Percentiles rank a stretch among this genome's conserved stretches.
Evolutionary conservation across 306 rosid species (phyloP).

Genomic region (Pyrus bretschneideri): DNA sequence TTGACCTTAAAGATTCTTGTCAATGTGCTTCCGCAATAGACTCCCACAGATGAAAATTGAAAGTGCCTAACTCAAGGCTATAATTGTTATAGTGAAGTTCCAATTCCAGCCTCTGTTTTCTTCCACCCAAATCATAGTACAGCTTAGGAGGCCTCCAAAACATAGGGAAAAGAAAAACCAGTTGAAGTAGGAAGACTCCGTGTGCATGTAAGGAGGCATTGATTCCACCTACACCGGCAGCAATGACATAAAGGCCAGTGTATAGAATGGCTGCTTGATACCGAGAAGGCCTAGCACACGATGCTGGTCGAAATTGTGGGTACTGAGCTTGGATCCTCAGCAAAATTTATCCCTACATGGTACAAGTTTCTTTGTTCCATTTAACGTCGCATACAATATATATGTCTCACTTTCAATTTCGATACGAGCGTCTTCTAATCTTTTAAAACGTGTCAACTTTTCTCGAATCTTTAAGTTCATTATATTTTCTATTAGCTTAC

Average conservation of each 20-base stretch:
- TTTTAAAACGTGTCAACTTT: too few relatives aligned
- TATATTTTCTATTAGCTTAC: too few relatives aligned
- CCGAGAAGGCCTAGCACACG: neutral
- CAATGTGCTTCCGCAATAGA: constrained; percentile 23
- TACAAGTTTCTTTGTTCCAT: neutral
- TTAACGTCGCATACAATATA: neutral
- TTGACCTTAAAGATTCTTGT: constrained; percentile 23
- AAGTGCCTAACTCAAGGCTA: constrained; percentile 10
- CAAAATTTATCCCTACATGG: constrained; percentile 17
- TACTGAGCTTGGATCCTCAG: constrained; percentile 28
- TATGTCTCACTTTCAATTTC: neutral
- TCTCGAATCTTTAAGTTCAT: too few relatives aligned
- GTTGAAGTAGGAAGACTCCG: constrained; percentile 42
- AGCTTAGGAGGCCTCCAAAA: constrained; percentile 19
- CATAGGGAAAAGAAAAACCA: constrained; percentile 33
- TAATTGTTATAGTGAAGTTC: constrained; percentile 15
- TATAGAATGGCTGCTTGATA: constrained; percentile 20
- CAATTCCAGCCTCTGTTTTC: constrained; percentile 30
- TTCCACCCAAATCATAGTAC: constrained; percentile 35
- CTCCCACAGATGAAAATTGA: constrained; percentile 18
- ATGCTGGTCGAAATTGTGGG: neutral
- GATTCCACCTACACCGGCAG: constrained; percentile 29
- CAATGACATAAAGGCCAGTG: constrained; percentile 23
- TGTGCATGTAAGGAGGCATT: constrained; percentile 31
- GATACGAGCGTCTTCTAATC: too few relatives aligned